A percentile compares a stretch with the other conserved stretches of the same genome.
These are phyloP conservation scores for Ploettnerulaceae sp. DNA, from an alignment of 2,329 filamentous ascomycete species.

Conservation along the genomic window DNA sequence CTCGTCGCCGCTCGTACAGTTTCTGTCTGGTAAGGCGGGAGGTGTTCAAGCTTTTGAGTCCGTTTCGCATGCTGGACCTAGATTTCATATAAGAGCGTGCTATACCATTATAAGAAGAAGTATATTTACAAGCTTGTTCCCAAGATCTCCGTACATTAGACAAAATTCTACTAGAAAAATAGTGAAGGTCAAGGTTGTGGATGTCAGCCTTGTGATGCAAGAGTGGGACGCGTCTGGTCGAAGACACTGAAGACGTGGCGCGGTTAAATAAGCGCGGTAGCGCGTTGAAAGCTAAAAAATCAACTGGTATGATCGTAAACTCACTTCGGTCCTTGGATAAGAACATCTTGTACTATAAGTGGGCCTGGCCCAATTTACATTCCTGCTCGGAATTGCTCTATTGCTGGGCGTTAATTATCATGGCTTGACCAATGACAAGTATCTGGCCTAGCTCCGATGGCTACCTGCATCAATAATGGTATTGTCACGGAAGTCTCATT, in stretches of 20 bases:
- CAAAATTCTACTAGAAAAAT: neutral
- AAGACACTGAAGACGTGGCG: slow-evolving; percentile 1
- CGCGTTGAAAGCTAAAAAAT: neutral
- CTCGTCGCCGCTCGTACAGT: slow-evolving; percentile 81
- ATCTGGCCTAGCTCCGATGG: slow-evolving; percentile 1
- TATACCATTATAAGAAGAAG: neutral
- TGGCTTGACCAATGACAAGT: neutral
- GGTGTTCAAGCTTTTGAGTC: slow-evolving; percentile 76
- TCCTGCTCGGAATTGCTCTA: neutral
- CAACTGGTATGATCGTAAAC: neutral
- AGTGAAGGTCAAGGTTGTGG: neutral
- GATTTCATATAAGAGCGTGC: slow-evolving; percentile 3
- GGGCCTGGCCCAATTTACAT: no score
- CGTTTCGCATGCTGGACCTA: slow-evolving; percentile 95
- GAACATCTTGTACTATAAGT: no score
- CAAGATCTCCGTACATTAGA: slow-evolving; percentile 67
- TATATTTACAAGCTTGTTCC: slow-evolving; percentile 57
- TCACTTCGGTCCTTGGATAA: no score
- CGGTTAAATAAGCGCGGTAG: slow-evolving; percentile 4
- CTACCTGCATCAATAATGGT: slow-evolving; percentile 23
- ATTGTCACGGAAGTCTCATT: no score
- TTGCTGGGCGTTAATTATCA: neutral
- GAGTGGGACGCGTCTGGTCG: slow-evolving; percentile 1
- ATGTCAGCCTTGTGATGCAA: slow-evolving; percentile 14
- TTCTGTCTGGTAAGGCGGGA: slow-evolving; percentile 90